phyloP scores from a whole-genome alignment of 306 rosid species.

The Glycine soja region DNA sequence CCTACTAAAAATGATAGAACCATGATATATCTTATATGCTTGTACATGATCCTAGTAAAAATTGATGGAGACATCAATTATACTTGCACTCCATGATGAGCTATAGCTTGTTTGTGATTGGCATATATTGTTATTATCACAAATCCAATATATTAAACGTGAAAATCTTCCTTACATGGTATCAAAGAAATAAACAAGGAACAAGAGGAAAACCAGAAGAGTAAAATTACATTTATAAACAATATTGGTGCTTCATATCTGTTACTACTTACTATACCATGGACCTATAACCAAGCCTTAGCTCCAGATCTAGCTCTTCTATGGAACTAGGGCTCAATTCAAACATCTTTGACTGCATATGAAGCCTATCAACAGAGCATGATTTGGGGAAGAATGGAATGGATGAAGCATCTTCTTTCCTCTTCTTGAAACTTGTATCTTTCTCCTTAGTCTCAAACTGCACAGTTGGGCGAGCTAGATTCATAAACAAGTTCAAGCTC shows the following conservation, averaged over 20 bases:
- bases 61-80: slow-evolving; percentile 37
- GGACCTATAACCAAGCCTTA: slow-evolving; percentile 51
- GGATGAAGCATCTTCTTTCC: slow-evolving; percentile 55
- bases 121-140: not conserved
- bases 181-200: slow-evolving; percentile 19
- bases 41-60: slow-evolving; percentile 34
- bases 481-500: too few relatives aligned
- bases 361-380: slow-evolving; percentile 26
- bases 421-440: slow-evolving; percentile 62
- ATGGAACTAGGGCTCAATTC: slow-evolving; percentile 39
- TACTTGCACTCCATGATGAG: slow-evolving; percentile 23
- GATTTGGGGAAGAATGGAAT: slow-evolving; percentile 53
- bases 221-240: slow-evolving; percentile 23
- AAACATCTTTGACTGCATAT: slow-evolving; percentile 26
- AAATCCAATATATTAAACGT: slow-evolving; percentile 36
- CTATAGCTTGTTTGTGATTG: slow-evolving; percentile 24
- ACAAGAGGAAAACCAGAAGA: not conserved
- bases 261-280: slow-evolving; percentile 42
- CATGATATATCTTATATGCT: not conserved
- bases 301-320: slow-evolving; percentile 52
- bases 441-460: slow-evolving; percentile 30
- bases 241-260: not conserved
- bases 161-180: slow-evolving; percentile 33
- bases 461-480: too few relatives aligned
- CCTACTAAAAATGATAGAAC: slow-evolving; percentile 20